Percentiles rank a stretch among this genome's conserved stretches.
Conservation (phyloP, 1,284 basidiomycete species). For the Ganoderma sinense region DNA sequence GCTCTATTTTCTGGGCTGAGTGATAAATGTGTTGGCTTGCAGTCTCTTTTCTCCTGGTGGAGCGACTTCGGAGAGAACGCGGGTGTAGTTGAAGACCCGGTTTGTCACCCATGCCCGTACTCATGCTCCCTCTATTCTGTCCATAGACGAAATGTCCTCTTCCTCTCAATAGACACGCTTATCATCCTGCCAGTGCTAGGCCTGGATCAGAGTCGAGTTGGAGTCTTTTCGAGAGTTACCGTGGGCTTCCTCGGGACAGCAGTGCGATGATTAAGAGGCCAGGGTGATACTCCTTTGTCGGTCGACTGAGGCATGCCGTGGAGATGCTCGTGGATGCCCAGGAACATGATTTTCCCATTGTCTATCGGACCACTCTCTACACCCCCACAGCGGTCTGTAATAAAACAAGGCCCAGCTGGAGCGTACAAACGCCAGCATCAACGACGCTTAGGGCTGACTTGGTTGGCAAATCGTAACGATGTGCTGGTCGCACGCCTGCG, state of each 20-base stretch:
- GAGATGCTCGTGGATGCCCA: no score
- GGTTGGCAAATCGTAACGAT: conserved; percentile 77
- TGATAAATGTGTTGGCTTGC: neutral
- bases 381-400: no score
- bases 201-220: conserved; percentile 62
- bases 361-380: no score
- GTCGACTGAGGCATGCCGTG: no score
- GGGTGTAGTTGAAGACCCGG: conserved; percentile 8
- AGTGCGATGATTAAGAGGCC: no score
- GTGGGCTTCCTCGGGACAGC: no score
- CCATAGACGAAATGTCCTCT: neutral
- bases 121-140: neutral
- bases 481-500: conserved; percentile 82
- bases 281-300: no score
- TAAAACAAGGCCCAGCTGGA: no score
- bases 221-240: no score
- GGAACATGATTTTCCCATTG: no score
- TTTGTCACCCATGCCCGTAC: neutral
- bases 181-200: conserved; percentile 38
- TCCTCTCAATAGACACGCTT: neutral
- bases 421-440: no score
- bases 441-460: conserved; percentile 75
- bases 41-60: conserved; percentile 43
- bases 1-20: neutral
- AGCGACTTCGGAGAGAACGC: conserved; percentile 36